These are phyloP conservation scores for Cyberlindnera maclurae DNA, from an alignment of 805 yeast species.

Conservation along the genomic window DNA sequence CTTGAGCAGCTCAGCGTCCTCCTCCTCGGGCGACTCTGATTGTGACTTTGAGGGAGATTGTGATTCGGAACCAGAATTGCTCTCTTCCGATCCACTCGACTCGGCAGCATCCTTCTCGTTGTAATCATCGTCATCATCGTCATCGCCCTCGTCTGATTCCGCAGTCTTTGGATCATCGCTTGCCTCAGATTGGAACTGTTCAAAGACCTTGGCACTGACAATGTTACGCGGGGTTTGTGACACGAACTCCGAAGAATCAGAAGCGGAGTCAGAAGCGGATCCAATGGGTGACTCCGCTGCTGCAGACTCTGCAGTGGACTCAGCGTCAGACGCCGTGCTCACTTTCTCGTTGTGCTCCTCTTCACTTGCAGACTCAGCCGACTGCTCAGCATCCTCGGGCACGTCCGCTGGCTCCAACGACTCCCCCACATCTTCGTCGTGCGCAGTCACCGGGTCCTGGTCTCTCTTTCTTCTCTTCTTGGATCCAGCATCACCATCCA, in stretches of 20 bases:
- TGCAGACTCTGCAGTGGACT: too few relatives aligned
- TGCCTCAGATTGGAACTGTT: constrained; percentile 11
- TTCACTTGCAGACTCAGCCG: neutral
- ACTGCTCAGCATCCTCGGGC: neutral
- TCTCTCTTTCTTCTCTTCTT: constrained; percentile 19
- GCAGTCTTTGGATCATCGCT: constrained; percentile 33
- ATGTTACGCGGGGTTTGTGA: constrained; percentile 15
- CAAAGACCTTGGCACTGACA: constrained; percentile 18
- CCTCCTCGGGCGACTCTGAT: constrained; percentile 14
- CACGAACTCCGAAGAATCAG: neutral
- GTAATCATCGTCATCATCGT: constrained; percentile 23
- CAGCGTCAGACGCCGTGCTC: neutral
- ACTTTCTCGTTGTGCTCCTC: constrained; percentile 1
- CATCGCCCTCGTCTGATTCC: constrained; percentile 16
- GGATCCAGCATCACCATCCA: constrained; percentile 10
- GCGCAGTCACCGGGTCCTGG: neutral
- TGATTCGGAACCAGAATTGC: constrained; percentile 14
- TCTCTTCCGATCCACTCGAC: constrained; percentile 6
- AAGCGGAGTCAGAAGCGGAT: too few relatives aligned
- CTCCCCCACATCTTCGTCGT: constrained; percentile 6
- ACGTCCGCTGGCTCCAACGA: neutral
- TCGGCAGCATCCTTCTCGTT: constrained; percentile 13
- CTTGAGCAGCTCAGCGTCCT: constrained; percentile 11
- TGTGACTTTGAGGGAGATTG: constrained; percentile 1
- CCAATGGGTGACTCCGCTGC: too few relatives aligned